Percentiles rank a stretch among this genome's conserved stretches.
Evolutionary conservation across 1,139 yeast species (phyloP).

Genomic region (Saccharomyces hybrid): DNA sequence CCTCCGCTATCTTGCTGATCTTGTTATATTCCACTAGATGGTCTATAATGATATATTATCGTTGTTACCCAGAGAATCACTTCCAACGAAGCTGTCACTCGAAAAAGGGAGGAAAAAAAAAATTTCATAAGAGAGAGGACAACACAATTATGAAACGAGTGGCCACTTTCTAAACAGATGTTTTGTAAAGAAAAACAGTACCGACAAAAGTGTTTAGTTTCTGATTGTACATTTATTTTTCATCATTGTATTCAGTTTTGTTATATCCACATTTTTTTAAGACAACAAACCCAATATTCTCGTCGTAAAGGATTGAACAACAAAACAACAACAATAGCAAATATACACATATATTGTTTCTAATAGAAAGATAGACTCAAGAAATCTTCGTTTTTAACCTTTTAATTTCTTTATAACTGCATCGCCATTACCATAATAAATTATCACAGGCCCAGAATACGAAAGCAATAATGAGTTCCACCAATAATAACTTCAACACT

Average conservation of each 20-base stretch:
- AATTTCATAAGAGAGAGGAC: not conserved
- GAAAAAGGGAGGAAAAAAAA: not conserved
- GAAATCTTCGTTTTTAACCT: not conserved
- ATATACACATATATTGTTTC: not conserved
- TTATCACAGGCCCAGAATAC: not conserved
- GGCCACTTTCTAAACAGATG: not conserved
- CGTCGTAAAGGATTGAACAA: not conserved
- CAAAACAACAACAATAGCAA: not conserved
- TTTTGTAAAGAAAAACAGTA: not conserved
- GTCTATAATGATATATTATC: not conserved
- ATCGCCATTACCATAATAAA: not conserved
- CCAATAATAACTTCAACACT: conserved; percentile 1
- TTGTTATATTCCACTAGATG: not conserved
- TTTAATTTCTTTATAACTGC: not conserved
- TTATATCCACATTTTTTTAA: not conserved
- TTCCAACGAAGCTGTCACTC: not conserved
- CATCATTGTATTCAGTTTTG: not conserved
- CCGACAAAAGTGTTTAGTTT: not conserved
- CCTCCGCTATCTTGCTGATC: not conserved
- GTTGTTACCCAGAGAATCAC: not conserved
- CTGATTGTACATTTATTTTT: not conserved
- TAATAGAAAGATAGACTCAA: not conserved
- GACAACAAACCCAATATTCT: not conserved
- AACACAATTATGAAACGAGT: not conserved
- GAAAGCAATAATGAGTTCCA: not conserved